A percentile compares a stretch with the other conserved stretches of the same genome.
These are phyloP conservation scores for Vitis amurensis DNA, from an alignment of 164 flowering plant genomes.

Conservation along the genomic window DNA sequence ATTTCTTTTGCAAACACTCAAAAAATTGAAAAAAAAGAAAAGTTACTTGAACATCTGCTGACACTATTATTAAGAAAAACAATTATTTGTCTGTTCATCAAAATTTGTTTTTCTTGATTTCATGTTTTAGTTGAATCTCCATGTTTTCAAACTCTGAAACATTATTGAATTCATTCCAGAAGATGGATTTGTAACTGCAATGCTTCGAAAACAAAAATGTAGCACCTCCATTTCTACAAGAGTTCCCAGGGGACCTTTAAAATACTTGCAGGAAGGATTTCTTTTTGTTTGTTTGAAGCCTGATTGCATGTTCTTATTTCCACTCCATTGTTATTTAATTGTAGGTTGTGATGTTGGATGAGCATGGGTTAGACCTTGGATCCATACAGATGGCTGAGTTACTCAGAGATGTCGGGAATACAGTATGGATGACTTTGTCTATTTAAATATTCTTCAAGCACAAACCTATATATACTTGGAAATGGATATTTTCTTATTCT, in stretches of 20 bases:
- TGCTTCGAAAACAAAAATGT: not conserved
- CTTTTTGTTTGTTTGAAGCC: not conserved
- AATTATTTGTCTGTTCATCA: not conserved
- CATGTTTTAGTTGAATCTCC: not conserved
- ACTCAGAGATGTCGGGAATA: constrained; percentile 71
- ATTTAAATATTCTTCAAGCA: not conserved
- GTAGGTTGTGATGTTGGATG: constrained; percentile 88
- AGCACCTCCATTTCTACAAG: not conserved
- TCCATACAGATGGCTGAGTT: constrained; percentile 87
- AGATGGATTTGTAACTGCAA: not conserved
- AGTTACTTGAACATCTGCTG: no score
- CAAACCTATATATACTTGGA: not conserved
- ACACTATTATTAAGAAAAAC: not conserved
- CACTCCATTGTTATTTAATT: not conserved
- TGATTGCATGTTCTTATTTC: not conserved
- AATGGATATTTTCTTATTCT: not conserved
- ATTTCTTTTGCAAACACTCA: not conserved
- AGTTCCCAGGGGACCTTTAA: not conserved
- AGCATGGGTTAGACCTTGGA: constrained; percentile 62
- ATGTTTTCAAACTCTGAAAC: no score
- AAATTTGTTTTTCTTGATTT: constrained; percentile 1
- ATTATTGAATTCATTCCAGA: not conserved
- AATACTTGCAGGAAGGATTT: not conserved
- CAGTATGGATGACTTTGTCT: constrained; percentile 30
- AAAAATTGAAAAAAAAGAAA: no score